A percentile compares a stretch with the other conserved stretches of the same genome.
These are phyloP conservation scores for Eurotiales sp. DNA, from an alignment of 2,329 filamentous ascomycete species.

Conservation along the genomic window DNA sequence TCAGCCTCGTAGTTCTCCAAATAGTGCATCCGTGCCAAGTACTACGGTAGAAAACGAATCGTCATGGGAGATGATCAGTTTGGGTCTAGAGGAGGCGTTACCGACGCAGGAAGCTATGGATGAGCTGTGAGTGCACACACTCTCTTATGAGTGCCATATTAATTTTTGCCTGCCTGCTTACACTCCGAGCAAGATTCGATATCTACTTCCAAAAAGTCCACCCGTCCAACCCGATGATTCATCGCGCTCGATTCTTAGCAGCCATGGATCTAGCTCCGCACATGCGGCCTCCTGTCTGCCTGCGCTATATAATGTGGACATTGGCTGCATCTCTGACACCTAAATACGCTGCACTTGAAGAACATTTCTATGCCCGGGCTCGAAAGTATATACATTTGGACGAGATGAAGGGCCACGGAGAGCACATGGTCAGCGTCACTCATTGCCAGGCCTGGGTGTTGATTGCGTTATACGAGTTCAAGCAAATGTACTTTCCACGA, in stretches of 20 bases:
- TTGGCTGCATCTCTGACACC: slow-evolving; percentile 80
- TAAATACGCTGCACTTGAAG: slow-evolving; percentile 73
- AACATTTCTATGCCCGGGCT: slow-evolving; percentile 84
- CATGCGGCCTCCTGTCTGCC: slow-evolving; percentile 77
- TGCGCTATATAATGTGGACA: slow-evolving; percentile 97
- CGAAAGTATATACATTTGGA: slow-evolving; percentile 88
- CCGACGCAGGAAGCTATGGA: slow-evolving; percentile 78
- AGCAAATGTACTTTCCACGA: slow-evolving; percentile 93
- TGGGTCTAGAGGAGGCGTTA: slow-evolving; percentile 77
- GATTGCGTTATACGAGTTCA: slow-evolving; percentile 84
- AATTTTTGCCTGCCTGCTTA: too few relatives aligned
- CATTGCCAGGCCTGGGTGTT: slow-evolving; percentile 84
- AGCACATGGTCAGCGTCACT: slow-evolving; percentile 78
- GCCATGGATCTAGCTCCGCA: slow-evolving; percentile 86
- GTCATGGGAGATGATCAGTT: slow-evolving; percentile 79
- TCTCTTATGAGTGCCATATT: too few relatives aligned
- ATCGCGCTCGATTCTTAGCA: slow-evolving; percentile 80
- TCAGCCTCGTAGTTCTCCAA: background rate
- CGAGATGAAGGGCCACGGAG: slow-evolving; percentile 88
- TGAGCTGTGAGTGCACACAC: slow-evolving; percentile 61
- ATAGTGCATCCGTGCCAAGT: slow-evolving; percentile 19
- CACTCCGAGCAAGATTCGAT: slow-evolving; percentile 56
- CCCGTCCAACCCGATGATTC: slow-evolving; percentile 80
- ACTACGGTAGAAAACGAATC: slow-evolving; percentile 45
- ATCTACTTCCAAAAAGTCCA: slow-evolving; percentile 91